These are phyloP conservation scores for Skeletonema potamos DNA, from an alignment of 108 stramenopile species.

Conservation along the genomic window DNA sequence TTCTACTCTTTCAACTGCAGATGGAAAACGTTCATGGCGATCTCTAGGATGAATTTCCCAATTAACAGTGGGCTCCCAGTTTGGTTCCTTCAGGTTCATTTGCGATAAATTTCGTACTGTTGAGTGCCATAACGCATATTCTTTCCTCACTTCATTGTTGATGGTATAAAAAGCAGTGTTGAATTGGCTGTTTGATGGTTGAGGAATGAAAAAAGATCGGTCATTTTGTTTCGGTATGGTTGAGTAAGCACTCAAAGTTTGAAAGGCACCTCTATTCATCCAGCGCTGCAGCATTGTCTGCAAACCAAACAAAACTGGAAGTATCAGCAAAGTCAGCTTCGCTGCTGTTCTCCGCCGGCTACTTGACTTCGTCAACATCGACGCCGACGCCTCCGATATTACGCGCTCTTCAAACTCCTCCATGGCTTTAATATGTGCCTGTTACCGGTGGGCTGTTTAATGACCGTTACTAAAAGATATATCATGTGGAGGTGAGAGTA, in stretches of 20 bases:
- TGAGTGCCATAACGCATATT: conserved; percentile 38
- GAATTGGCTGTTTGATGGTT: neutral
- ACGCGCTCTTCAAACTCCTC: neutral
- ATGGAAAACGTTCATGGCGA: conserved; percentile 37
- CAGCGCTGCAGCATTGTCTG: neutral
- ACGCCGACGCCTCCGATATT: neutral
- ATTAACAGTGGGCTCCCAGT: conserved; percentile 29
- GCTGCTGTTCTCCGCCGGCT: neutral
- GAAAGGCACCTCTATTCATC: neutral
- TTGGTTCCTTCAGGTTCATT: conserved; percentile 12
- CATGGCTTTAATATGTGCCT: neutral
- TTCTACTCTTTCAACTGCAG: conserved; percentile 24
- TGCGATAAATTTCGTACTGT: conserved; percentile 28
- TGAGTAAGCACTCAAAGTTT: neutral
- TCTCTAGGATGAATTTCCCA: conserved; percentile 28
- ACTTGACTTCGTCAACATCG: neutral
- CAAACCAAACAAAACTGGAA: neutral
- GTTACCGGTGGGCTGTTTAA: no score
- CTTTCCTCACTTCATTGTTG: conserved; percentile 10
- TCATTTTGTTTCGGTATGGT: neutral
- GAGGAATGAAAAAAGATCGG: neutral
- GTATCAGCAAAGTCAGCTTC: neutral
- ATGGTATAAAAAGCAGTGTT: conserved; percentile 9
- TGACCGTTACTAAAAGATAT: no score
- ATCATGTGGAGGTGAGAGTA: no score